Conservation (phyloP, 805 yeast species). For the Grigorovia yakushimaensis region DNA sequence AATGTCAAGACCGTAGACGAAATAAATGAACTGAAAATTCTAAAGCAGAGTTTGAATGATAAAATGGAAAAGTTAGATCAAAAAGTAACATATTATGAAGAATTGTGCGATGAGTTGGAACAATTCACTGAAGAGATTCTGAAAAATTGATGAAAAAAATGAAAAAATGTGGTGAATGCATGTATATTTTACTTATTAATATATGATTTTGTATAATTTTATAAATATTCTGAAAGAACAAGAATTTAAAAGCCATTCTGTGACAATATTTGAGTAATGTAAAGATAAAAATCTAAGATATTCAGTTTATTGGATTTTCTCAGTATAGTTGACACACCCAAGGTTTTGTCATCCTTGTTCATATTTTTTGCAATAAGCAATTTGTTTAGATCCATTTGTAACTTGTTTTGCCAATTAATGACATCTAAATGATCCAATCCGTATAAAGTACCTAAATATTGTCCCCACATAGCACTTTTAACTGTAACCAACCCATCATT, state of each 20-base stretch:
- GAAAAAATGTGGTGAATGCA: neutral
- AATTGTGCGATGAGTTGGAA: slow-evolving; percentile 47
- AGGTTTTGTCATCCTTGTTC: neutral
- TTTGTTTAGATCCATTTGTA: slow-evolving; percentile 29
- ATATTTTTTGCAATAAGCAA: neutral
- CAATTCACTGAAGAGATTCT: slow-evolving; percentile 51
- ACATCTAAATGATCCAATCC: slow-evolving; percentile 79
- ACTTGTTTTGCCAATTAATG: slow-evolving; percentile 67
- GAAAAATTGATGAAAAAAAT: slow-evolving; percentile 28
- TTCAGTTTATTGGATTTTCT: slow-evolving; percentile 18
- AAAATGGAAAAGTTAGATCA: slow-evolving; percentile 27
- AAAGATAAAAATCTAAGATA: slow-evolving; percentile 60
- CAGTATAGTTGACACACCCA: neutral
- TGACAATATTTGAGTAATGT: slow-evolving; percentile 55
- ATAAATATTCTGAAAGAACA: neutral
- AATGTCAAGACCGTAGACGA: slow-evolving; percentile 16
- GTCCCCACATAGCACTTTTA: slow-evolving; percentile 73
- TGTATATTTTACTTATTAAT: neutral
- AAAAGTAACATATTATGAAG: slow-evolving; percentile 34
- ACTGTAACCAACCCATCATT: slow-evolving; percentile 87
- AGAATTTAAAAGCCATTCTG: slow-evolving; percentile 40
- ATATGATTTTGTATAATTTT: slow-evolving; percentile 3
- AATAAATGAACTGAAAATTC: slow-evolving; percentile 24
- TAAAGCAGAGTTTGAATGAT: slow-evolving; percentile 11
- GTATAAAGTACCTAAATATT: slow-evolving; percentile 66